Evolutionary conservation across 2,329 filamentous ascomycete species (phyloP), one percentile per base, ranked within the genome.

Genomic region (Alternaria solani): DNA sequence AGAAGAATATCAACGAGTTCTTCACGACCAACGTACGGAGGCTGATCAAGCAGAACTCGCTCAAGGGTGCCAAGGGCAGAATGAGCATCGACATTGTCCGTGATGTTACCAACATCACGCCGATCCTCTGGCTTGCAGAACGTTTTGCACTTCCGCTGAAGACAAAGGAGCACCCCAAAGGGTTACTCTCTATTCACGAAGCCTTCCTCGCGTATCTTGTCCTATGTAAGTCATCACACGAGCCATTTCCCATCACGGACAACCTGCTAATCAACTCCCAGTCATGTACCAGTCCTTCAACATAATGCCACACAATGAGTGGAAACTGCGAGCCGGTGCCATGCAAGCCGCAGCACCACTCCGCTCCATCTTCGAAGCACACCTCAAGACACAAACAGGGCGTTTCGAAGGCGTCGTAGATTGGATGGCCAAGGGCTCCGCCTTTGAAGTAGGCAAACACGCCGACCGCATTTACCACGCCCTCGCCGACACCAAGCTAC

Each of bases 71-170:
- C n/a, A 80, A 80, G 41, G 74, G 76, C 23, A 75, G 79, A 43
- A 79, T 80, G 36, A 81, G 82, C 1, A 83, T 85, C 65, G 81
- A 85, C 55, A 82, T 85, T 4, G 81, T 92, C 9, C 86, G 88
- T 25, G 88, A 92, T 61, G 85, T 92, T 1, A 89, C 87, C 26
- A 92, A 92, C 71, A 78, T 91, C 26, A 85, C 84, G 0, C 89
- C 89, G 6, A 86, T 88, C 4, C 83, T 87, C 67, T 91, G 86
- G 68, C 80, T 91, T 41, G 87, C 86, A 0, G 81, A 89, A 2
- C 83, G 85, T 5, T 90, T 91, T 72, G 86, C 87, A 49, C 79
- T 92, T 4, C 89, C 90, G 0, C 80, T 93, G 39, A 91, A 91
- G 80, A 88, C 86, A 0, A 74, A 77, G 3, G 81, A 86, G 11